Percentiles rank a stretch among this genome's conserved stretches.
Evolutionary conservation across 1,284 basidiomycete species (phyloP).

Genomic region (Apiotrichum laibachii): DNA sequence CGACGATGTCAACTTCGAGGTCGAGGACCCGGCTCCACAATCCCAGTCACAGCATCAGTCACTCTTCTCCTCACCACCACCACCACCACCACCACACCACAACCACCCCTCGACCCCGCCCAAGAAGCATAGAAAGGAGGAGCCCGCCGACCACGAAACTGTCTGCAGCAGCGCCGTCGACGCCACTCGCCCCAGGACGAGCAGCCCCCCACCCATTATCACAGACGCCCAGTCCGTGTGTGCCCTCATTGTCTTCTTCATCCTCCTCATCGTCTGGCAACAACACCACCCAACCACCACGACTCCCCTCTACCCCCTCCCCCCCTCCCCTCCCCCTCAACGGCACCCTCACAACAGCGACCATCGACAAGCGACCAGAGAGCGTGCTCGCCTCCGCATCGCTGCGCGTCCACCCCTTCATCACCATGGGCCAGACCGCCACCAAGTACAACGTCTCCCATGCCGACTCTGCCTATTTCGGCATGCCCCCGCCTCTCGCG

Average conservation of each 20-base stretch:
- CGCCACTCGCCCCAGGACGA: neutral
- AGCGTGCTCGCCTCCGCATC: constrained; percentile 12
- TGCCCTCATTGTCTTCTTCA: neutral
- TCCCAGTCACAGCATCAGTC: too few relatives aligned
- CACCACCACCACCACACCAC: too few relatives aligned
- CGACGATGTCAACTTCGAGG: too few relatives aligned
- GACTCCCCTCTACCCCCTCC: neutral
- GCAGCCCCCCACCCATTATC: neutral
- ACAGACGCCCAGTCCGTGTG: neutral
- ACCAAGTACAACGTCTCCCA: constrained; percentile 3
- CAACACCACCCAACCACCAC: neutral
- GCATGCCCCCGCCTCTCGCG: neutral
- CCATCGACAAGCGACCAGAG: constrained; percentile 5
- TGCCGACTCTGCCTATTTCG: neutral
- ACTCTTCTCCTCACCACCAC: too few relatives aligned
- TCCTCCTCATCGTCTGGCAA: neutral
- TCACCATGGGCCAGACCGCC: constrained; percentile 14
- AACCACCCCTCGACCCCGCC: too few relatives aligned
- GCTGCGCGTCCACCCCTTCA: constrained; percentile 16
- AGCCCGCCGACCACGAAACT: too few relatives aligned
- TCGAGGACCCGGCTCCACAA: too few relatives aligned
- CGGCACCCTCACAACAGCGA: neutral
- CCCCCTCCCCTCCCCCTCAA: neutral
- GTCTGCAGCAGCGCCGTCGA: too few relatives aligned
- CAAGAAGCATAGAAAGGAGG: too few relatives aligned